Percentiles rank a stretch among this genome's conserved stretches.
phyloP scores from a whole-genome alignment of 2,329 filamentous ascomycete species.

The Fusarium euwallaceae region DNA sequence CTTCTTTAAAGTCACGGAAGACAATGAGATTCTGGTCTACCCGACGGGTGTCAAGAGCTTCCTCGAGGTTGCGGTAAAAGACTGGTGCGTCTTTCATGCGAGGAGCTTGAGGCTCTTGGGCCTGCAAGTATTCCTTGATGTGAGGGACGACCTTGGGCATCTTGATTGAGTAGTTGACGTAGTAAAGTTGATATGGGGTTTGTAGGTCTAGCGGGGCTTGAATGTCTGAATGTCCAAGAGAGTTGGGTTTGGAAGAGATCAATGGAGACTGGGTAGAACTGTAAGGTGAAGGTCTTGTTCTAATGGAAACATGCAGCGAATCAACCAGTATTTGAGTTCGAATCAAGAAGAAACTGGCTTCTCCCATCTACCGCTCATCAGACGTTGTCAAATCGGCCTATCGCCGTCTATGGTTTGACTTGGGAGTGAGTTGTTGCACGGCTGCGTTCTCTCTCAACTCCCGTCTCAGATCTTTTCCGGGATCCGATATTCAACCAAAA shows the following conservation, averaged over 20 bases:
- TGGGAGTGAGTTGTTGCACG: no score
- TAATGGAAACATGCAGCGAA: background rate
- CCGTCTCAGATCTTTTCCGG: slow-evolving; percentile 1
- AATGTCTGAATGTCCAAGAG: background rate
- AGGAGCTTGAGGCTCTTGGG: slow-evolving; percentile 15
- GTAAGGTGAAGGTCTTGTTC: background rate
- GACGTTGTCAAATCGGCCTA: background rate
- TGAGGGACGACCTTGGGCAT: slow-evolving; percentile 27
- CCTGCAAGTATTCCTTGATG: slow-evolving; percentile 26
- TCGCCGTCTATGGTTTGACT: background rate
- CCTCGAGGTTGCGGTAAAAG: slow-evolving; percentile 49
- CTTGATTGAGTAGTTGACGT: background rate
- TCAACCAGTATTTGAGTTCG: background rate
- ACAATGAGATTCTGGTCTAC: slow-evolving; percentile 45
- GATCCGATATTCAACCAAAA: background rate
- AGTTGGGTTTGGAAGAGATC: background rate
- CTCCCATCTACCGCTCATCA: background rate
- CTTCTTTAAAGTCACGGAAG: slow-evolving; percentile 9
- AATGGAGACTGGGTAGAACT: background rate
- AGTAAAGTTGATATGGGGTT: background rate
- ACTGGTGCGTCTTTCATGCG: slow-evolving; percentile 14
- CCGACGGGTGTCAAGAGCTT: slow-evolving; percentile 47
- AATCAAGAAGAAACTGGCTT: background rate
- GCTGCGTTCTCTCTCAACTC: background rate
- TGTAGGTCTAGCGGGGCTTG: background rate